Percentiles rank a stretch among this genome's conserved stretches.
Evolutionary conservation across 352 stramenopile genomes (phyloP).

Genomic region (Globisporangium emineosum): DNA sequence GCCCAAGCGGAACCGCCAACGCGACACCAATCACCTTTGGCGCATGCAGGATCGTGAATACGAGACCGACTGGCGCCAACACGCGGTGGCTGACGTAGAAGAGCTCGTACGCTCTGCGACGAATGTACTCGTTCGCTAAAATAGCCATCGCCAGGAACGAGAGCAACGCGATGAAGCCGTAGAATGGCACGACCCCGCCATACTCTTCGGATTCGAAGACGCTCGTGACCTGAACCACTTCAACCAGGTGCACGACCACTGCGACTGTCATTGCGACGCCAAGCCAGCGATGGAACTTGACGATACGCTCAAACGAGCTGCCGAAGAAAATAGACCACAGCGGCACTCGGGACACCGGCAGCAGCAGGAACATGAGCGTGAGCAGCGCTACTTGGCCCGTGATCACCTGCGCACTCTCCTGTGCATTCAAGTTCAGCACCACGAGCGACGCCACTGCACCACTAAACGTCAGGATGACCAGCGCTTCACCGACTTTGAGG

Average conservation of each 20-base stretch:
- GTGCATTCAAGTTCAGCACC: conserved; percentile 33
- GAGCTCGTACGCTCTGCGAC: conserved; percentile 64
- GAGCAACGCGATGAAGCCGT: conserved; percentile 60
- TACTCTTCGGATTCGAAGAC: conserved; percentile 45
- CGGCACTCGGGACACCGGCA: conserved; percentile 55
- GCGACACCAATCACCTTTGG: conserved; percentile 52
- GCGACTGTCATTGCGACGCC: conserved; percentile 52
- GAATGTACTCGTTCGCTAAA: conserved; percentile 57
- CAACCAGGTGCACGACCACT: conserved; percentile 57
- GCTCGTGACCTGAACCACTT: conserved; percentile 39
- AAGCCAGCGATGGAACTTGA: conserved; percentile 87
- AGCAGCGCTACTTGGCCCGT: conserved; percentile 60
- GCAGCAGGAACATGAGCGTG: conserved; percentile 79
- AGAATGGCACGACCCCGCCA: conserved; percentile 51
- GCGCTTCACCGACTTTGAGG: conserved; percentile 52
- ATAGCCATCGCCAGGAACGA: conserved; percentile 53
- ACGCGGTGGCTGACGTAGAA: conserved; percentile 81
- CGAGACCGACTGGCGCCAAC: conserved; percentile 65
- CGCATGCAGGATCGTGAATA: conserved; percentile 73
- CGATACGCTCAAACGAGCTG: conserved; percentile 74
- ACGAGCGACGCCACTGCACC: conserved; percentile 32
- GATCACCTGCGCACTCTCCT: conserved; percentile 33
- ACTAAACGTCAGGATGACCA: conserved; percentile 68
- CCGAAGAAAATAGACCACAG: conserved; percentile 73
- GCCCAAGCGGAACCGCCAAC: conserved; percentile 52